Conservation (phyloP, 306 rosid genomes). For the Trichosanthes cucumerina region DNA sequence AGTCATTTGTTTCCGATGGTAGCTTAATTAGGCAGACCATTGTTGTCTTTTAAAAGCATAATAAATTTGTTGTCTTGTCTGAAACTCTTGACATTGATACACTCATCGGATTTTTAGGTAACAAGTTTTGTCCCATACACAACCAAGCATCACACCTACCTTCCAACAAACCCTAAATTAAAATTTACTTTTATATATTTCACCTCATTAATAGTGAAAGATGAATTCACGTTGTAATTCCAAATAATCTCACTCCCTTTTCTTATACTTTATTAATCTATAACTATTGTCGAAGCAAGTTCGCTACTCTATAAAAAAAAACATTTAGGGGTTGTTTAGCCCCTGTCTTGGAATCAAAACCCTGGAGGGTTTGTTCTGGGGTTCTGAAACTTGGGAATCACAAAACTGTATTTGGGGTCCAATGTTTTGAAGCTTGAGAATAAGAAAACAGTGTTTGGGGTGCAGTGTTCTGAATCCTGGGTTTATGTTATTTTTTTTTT, state of each 20-base stretch:
- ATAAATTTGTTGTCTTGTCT: neutral
- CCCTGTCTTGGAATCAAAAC: too few relatives aligned
- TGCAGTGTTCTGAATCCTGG: too few relatives aligned
- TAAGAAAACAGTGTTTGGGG: too few relatives aligned
- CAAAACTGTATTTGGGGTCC: too few relatives aligned
- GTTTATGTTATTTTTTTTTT: too few relatives aligned
- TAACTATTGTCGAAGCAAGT: neutral
- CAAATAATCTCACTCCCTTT: too few relatives aligned
- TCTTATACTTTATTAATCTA: neutral
- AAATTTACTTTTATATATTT: neutral
- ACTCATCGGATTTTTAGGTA: neutral
- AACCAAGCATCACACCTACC: neutral
- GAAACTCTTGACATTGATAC: neutral
- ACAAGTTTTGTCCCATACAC: neutral
- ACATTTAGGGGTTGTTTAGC: too few relatives aligned
- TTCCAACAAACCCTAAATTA: neutral
- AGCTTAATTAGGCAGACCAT: neutral
- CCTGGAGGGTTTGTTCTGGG: too few relatives aligned
- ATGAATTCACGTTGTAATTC: neutral
- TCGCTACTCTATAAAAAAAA: too few relatives aligned
- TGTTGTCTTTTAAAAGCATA: neutral
- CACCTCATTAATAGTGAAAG: neutral
- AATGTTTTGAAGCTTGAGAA: too few relatives aligned
- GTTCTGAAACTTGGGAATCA: too few relatives aligned
- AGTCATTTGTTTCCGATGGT: neutral